Evolutionary conservation across 108 stramenopile species (phyloP).

Genomic region (Seminavis robusta): DNA sequence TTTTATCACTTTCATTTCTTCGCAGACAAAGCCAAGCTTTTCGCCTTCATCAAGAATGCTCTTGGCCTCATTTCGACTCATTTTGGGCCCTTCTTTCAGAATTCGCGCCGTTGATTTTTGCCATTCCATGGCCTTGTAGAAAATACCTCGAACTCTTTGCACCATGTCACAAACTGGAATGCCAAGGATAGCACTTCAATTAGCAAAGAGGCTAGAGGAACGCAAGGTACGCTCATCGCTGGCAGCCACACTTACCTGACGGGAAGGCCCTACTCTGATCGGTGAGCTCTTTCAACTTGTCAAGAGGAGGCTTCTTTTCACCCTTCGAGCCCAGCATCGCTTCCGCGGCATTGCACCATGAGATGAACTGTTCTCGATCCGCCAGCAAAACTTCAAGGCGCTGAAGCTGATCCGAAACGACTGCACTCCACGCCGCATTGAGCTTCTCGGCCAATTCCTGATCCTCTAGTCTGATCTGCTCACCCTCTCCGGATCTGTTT

Average conservation of each 20-base stretch:
- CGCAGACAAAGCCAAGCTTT: slow-evolving; percentile 47
- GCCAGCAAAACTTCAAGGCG: slow-evolving; percentile 40
- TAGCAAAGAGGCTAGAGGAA: too few species aligned
- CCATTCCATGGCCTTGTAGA: slow-evolving; percentile 46
- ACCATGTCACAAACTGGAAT: slow-evolving; percentile 60
- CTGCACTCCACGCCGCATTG: slow-evolving; percentile 31
- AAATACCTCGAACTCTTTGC: slow-evolving; percentile 39
- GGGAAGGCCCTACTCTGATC: slow-evolving; percentile 49
- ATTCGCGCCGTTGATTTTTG: slow-evolving; percentile 15
- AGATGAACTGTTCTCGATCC: slow-evolving; percentile 54
- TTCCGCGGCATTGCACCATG: slow-evolving; percentile 54
- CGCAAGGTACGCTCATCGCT: too few species aligned
- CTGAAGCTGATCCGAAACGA: slow-evolving; percentile 52
- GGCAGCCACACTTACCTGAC: slow-evolving; percentile 37
- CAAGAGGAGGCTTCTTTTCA: slow-evolving; percentile 48
- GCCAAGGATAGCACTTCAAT: too few species aligned
- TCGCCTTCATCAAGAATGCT: slow-evolving; percentile 47
- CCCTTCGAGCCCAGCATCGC: slow-evolving; percentile 40
- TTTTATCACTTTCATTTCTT: slow-evolving; percentile 50
- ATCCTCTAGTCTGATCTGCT: slow-evolving; percentile 17
- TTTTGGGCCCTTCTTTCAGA: slow-evolving; percentile 40
- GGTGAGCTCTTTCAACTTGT: slow-evolving; percentile 48
- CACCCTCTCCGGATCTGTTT: slow-evolving; percentile 29
- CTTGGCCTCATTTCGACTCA: slow-evolving; percentile 56
- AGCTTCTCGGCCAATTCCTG: slow-evolving; percentile 27